Evolutionary conservation across 495 filamentous ascomycete species (phyloP), one percentile per base, ranked within the genome.

Genomic region (Glarea lozoyensis): DNA sequence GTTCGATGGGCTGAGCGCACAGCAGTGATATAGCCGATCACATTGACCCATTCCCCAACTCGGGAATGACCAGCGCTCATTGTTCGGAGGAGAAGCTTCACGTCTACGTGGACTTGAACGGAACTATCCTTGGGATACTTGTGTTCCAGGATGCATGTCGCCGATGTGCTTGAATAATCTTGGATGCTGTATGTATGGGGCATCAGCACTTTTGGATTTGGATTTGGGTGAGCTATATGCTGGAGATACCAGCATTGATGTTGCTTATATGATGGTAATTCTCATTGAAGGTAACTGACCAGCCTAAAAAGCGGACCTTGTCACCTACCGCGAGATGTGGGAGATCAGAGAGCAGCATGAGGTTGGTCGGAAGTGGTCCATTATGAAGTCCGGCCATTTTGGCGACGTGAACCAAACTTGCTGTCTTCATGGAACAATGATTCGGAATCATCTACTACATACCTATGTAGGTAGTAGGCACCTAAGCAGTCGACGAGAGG

Each of bases 281-380:
- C 24, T 20, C 10, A 4, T 4, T 16, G 1, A 40, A 32, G 24
- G 13, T 25, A 37, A 37, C 78, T 66, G 70, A 92, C 88, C 90
- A 96, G 61, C 88, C 89, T 18, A 96, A 68, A 62, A 96, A 94
- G 40, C 90, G 79, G 46, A 96, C 77, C 62, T 96, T 96, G 11
- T 76, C 67, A 25, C 83, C 80, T 12, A 67, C 52, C 17, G 69
- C 11, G 25, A 46, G 35, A 11, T 13, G 27, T 15, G 11, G 24
- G 29, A 57, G 54, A 42, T 53, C 47, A 25, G 54, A 47, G 12
- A 56, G 50, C 18, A 56, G 30, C 3, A 19, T 27, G 13, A 56
- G 18, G 25, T 12, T 49, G 1, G 48, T 43, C 1, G 53, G 42
- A 17, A 52, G 22, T 11, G 53, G 45, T 11, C 49, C 53, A 49